phyloP scores from a whole-genome alignment of 2,329 filamentous ascomycete species.

The Stromatinia cepivora region DNA sequence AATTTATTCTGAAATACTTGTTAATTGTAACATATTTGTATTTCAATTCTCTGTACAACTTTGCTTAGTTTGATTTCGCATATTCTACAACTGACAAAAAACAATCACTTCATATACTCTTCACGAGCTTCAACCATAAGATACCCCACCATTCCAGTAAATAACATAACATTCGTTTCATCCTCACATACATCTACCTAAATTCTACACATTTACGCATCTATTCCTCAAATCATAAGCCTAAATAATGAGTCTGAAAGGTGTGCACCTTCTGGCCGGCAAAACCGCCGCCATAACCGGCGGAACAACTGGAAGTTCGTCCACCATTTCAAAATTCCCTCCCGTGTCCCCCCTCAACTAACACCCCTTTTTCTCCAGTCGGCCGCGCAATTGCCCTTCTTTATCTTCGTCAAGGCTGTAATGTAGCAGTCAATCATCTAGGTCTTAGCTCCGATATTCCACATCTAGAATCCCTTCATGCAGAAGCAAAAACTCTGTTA shows the following conservation, averaged over 20 bases:
- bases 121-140: neutral
- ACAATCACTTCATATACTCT: neutral
- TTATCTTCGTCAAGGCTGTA: slow-evolving; percentile 74
- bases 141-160: neutral
- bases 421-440: slow-evolving; percentile 79
- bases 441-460: slow-evolving; percentile 54
- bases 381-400: slow-evolving; percentile 81
- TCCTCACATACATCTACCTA: neutral
- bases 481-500: slow-evolving; percentile 53
- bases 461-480: slow-evolving; percentile 55
- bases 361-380: slow-evolving; percentile 48
- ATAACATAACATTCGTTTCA: neutral
- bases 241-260: neutral
- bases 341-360: slow-evolving; percentile 44
- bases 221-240: neutral
- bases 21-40: neutral
- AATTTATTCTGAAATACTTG: neutral
- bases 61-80: neutral
- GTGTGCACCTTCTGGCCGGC: slow-evolving; percentile 13
- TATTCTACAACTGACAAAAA: neutral
- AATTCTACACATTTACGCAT: neutral
- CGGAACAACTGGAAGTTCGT: slow-evolving; percentile 24
- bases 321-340: slow-evolving; percentile 50
- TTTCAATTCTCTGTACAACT: neutral
- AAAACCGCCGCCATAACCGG: slow-evolving; percentile 25